Evolutionary conservation across 305 asterid genomes (phyloP).

Genomic region (Andrographis paniculata): DNA sequence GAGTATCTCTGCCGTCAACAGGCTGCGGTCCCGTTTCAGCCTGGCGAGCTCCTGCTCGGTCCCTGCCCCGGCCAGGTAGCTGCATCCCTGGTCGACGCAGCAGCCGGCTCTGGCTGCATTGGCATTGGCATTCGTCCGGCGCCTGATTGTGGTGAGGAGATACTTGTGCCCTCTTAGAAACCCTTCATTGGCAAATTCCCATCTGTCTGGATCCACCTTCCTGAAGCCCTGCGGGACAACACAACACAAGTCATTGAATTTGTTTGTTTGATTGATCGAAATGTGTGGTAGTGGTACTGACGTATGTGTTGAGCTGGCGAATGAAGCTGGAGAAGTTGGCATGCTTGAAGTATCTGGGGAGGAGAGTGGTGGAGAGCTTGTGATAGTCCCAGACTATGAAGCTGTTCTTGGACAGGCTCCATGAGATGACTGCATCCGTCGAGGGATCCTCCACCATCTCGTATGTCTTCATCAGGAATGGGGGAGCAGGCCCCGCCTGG

Average conservation of each 20-base stretch:
- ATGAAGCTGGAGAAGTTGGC: slow-evolving; percentile 50
- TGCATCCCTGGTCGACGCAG: too few relatives aligned
- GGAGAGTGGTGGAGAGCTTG: slow-evolving; percentile 33
- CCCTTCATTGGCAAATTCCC: slow-evolving; percentile 90
- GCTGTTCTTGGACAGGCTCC: slow-evolving; percentile 50
- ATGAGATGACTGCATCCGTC: slow-evolving; percentile 39
- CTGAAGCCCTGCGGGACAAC: slow-evolving; percentile 96
- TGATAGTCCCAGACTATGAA: slow-evolving; percentile 52
- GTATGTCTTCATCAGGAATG: slow-evolving; percentile 41
- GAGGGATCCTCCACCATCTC: slow-evolving; percentile 59
- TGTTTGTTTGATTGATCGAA: too few relatives aligned
- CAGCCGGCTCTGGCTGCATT: too few relatives aligned
- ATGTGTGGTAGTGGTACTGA: too few relatives aligned
- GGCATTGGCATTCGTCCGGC: slow-evolving; percentile 55
- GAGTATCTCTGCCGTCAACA: slow-evolving; percentile 45
- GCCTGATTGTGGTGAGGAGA: slow-evolving; percentile 62
- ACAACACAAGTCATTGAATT: too few relatives aligned
- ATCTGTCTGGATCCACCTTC: slow-evolving; percentile 82
- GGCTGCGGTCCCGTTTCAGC: slow-evolving; percentile 42
- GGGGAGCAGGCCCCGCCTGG: slow-evolving; percentile 48
- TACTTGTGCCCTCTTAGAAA: slow-evolving; percentile 83
- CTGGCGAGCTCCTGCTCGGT: slow-evolving; percentile 63
- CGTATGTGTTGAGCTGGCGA: slow-evolving; percentile 63
- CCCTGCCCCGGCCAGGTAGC: too few relatives aligned
- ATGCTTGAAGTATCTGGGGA: slow-evolving; percentile 51